Base-by-base conservation (phyloP, 768 basidiomycete species). In the Calocera viscosa region DNA sequence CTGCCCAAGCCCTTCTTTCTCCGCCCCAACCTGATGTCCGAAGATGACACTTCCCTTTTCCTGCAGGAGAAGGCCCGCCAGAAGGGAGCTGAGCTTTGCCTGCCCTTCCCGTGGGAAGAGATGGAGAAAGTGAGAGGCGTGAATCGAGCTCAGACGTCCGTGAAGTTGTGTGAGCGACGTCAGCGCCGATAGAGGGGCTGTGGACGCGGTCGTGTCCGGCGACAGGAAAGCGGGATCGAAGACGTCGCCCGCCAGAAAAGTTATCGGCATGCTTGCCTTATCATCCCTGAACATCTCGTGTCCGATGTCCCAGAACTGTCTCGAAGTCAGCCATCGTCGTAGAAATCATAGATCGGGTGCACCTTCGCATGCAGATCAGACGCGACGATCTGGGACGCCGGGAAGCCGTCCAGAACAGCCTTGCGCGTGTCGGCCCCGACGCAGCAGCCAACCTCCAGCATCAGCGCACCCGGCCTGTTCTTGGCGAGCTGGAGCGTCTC, bases 121-220 rank as follows among this genome's bases (percentile, higher is more conserved):
- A 53, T 77, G 74, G 69, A 86, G 84, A 72, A 86, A 75, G 7
- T 80, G 73, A 11, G 79, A 76, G 1, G 80, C 79, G 70, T 83
- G 80, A n/a, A 86, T 82, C 3, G 74, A 80, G 11, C 82, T 78
- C 43, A 68, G 30, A 60, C 53, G 67, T n/a, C 64, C 49, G 24
- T 68, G 66, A 1, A 71, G 60, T 34, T 65, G 69, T 22, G 53
- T 70, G 1, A 70, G 38, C 24, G 68, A 67, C 10, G 66, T 69
- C 34, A 70, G 33, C 39, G 19, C 17, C 14, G 30, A 49, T 7
- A 70, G 43, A 33, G 53, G 17, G 1, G 69, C 65, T 19, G 63
- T 32, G 7, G 60, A 49, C 28, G 49, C 32, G 26, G 64, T 28
- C 40, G 39, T 28, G 67, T 38, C n/a, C 8, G 16, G 33, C n/a